Evolutionary conservation across 768 basidiomycete genomes (phyloP), one percentile per base, ranked within the genome.

Genomic region (Suillus plorans): DNA sequence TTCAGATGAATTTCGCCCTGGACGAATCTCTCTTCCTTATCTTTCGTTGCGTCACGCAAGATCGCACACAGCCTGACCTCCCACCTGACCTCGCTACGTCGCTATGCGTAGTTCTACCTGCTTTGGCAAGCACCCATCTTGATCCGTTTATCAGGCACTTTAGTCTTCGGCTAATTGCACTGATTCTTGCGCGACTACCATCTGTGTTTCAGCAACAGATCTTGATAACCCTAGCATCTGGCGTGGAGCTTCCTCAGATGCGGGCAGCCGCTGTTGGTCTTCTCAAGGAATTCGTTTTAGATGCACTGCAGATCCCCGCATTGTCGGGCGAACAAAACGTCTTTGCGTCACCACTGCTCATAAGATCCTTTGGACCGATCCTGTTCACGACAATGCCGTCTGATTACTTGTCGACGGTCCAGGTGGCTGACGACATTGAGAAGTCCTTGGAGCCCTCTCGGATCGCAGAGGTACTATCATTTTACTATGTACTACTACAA

Each of bases 241-340:
- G 85, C 63, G 73, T 74, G 6, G 77, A 84, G 18, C 83, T 84
- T 55, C 87, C 87, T 0, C 88, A 89, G 69, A 89, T 92, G 82
- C 82, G 87, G 10, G 84, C 86, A 0, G 88, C 90, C 1, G 84
- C 88, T 0, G 80, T 93, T 0, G 87, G 88, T 0, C 78, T 92
- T 2, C 80, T 91, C 1, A 90, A 89, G 71, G 89, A 92, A 60
- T 84, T 85, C 1, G 76, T 88, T 1, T 72, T 92, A 13, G 83
- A 88, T 58, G 84, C 81, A 0, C 73, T 84, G 2, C 66, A 83
- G 10, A 67, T 77, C 13, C 70, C 72, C 7, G 20, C 67, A 4
- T 50, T 60, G 34, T 61, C 47, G 3, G 66, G 66, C 50, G 47
- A 64, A 41, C 69, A 74, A 34, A 82, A 81, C 45, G 67, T 83